Base-by-base conservation (phyloP, 257 asterid genomes). In the Rhazya stricta region DNA sequence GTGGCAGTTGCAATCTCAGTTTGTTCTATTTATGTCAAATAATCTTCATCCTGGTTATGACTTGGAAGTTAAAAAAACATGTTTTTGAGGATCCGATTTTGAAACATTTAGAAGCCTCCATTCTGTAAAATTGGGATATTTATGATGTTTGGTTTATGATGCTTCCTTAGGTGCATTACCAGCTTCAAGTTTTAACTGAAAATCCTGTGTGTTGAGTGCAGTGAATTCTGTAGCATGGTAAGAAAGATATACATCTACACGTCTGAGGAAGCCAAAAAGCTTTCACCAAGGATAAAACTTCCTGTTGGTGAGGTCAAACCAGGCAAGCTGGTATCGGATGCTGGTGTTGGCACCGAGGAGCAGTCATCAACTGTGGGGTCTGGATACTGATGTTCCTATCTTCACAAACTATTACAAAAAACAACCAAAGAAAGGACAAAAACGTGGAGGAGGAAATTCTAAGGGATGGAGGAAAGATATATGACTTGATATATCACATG, bases 221-320 rank as follows among this genome's bases (percentile, higher is more conserved):
- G 99, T 76, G 99, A 95, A 79, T 95, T 95, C 83, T 90, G 98
- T 85, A 86, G 82, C 84, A 95, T 95, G 97, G 99, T 81, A 82
- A 88, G 90, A 89, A 92, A 90, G 87, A 91, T 95, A 72, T 86
- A 72, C 67, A 86, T 95, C 77, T 95, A 89, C 71, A 88, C 98
- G 43, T 70, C 79, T 0, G 98, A 95, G 81, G 99, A 92, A 87
- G 98, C 88, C 27, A 95, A 88, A 85, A 89, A 76, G 79, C 97
- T 92, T 58, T 85, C 93, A 3, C 98, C 98, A 53, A 90, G 89
- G 96, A 82, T 82, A 63, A 91, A 95, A 76, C 92, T 89, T 67
- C 90, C 96, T 8, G 73, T 77, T 54, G 76, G 82, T 5, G 93
- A 86, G 67, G 79, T 78, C 61, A 87, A 83, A 81, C 75, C 89